phyloP scores from a whole-genome alignment of 441 rosid genomes.

The Lagerstroemia fauriei region DNA sequence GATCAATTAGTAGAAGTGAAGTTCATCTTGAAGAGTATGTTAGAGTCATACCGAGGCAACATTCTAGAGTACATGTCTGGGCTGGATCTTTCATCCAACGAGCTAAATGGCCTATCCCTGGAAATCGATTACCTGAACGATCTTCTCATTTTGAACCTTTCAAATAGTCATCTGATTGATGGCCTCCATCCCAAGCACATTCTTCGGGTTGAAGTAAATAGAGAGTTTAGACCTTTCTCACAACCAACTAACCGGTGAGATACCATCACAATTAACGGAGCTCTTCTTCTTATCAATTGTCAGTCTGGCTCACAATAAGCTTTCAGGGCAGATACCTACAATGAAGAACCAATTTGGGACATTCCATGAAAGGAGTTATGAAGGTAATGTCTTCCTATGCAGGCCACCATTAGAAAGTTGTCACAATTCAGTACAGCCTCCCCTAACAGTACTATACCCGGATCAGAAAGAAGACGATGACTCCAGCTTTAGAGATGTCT shows the following conservation, averaged over 20 bases:
- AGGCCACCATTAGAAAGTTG: slow-evolving; percentile 26
- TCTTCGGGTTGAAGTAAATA: slow-evolving; percentile 14
- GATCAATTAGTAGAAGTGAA: not conserved
- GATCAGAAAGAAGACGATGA: not conserved
- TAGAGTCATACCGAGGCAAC: slow-evolving; percentile 3
- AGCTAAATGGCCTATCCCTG: slow-evolving; percentile 23
- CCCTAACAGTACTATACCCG: not conserved
- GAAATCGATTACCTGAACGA: slow-evolving; percentile 16
- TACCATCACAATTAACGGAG: slow-evolving; percentile 1
- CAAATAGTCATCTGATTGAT: slow-evolving; percentile 20
- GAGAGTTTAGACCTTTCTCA: slow-evolving; percentile 30
- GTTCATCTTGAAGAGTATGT: slow-evolving; percentile 20
- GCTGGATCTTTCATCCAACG: slow-evolving; percentile 36
- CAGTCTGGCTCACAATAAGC: slow-evolving; percentile 31
- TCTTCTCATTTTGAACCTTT: slow-evolving; percentile 22
- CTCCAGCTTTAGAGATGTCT: not conserved
- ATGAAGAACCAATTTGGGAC: slow-evolving; percentile 26
- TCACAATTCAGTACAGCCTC: not conserved
- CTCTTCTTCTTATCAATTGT: slow-evolving; percentile 4
- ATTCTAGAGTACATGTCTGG: slow-evolving; percentile 12
- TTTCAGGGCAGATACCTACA: slow-evolving; percentile 7
- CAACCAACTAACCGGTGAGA: slow-evolving; percentile 18
- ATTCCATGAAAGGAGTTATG: slow-evolving; percentile 23
- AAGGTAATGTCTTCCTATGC: slow-evolving; percentile 27
- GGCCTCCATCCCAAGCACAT: slow-evolving; percentile 23